Percentiles rank a stretch among this genome's conserved stretches.
These are phyloP conservation scores for Crithidia mellificae DNA, from an alignment of 208 protist genomes.

Conservation along the genomic window DNA sequence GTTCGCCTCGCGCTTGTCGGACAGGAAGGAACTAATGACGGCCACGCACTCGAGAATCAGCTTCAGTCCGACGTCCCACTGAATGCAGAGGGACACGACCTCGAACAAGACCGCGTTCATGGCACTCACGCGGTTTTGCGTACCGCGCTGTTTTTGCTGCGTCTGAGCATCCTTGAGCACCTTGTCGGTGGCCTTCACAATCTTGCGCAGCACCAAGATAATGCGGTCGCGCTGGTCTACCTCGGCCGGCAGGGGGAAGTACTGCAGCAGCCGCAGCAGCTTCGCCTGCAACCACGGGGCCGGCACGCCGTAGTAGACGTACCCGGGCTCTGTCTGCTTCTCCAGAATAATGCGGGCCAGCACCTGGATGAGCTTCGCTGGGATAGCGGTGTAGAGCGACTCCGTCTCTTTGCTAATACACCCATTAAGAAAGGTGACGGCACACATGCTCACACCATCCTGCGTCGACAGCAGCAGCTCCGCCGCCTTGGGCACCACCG, in stretches of 20 bases:
- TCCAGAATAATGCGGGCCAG: conserved; percentile 85
- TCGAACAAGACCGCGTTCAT: conserved; percentile 98
- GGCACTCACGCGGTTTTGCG: conserved; percentile 96
- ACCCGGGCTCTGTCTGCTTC: conserved; percentile 90
- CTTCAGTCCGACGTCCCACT: conserved; percentile 84
- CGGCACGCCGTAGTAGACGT: conserved; percentile 98
- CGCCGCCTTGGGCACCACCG: conserved; percentile 74
- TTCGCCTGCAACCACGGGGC: conserved; percentile 99
- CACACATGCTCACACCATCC: conserved; percentile 93
- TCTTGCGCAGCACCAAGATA: conserved; percentile 72
- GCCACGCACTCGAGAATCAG: conserved; percentile 79
- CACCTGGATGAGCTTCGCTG: conserved; percentile 78
- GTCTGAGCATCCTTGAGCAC: conserved; percentile 83
- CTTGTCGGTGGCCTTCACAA: conserved; percentile 87
- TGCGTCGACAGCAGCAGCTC: conserved; percentile 85
- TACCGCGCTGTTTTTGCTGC: conserved; percentile 82
- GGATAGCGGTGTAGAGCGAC: conserved; percentile 61
- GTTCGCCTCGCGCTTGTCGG: conserved; percentile 90
- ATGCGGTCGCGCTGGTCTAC: conserved; percentile 46
- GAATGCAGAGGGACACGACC: conserved; percentile 93
- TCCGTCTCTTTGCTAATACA: conserved; percentile 78
- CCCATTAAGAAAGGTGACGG: conserved; percentile 91
- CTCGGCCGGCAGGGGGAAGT: conserved; percentile 91
- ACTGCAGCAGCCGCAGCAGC: conserved; percentile 96
- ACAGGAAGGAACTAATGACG: conserved; percentile 89